These are phyloP conservation scores for Penicillium concentricum DNA, from an alignment of 2,329 filamentous ascomycete species.

Conservation along the genomic window DNA sequence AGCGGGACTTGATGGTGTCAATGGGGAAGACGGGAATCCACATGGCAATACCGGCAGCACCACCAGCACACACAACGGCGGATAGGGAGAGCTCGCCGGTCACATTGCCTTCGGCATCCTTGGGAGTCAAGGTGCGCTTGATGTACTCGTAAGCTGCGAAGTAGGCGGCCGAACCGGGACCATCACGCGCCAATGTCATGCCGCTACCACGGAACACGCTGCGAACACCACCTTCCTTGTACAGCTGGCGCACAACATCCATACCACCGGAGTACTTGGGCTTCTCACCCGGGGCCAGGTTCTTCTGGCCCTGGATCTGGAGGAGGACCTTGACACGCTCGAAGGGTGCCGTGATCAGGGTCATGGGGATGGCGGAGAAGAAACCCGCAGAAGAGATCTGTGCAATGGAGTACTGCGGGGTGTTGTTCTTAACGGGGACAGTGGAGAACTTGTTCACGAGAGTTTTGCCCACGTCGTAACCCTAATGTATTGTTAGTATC, in stretches of 20 bases:
- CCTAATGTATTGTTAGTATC: constrained; percentile 61
- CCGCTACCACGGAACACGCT: constrained; percentile 88
- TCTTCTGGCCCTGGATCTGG: constrained; percentile 92
- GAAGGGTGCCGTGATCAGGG: constrained; percentile 95
- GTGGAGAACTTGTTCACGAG: constrained; percentile 70
- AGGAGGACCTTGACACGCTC: constrained; percentile 98
- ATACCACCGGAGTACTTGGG: constrained; percentile 83
- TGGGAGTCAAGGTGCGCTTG: constrained; percentile 81
- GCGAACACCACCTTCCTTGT: constrained; percentile 83
- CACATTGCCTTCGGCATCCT: constrained; percentile 71
- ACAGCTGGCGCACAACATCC: constrained; percentile 91
- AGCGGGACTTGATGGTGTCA: constrained; percentile 89
- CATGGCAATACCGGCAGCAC: constrained; percentile 92
- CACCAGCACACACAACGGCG: constrained; percentile 83
- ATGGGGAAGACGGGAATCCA: constrained; percentile 99
- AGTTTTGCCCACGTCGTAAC: constrained; percentile 92
- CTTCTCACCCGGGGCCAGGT: constrained; percentile 82
- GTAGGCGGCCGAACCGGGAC: constrained; percentile 89
- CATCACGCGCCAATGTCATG: constrained; percentile 91
- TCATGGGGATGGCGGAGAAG: constrained; percentile 98
- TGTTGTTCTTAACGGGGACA: constrained; percentile 60
- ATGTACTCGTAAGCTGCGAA: constrained; percentile 97
- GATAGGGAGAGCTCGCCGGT: constrained; percentile 75
- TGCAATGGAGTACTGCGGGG: constrained; percentile 69
- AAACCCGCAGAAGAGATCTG: constrained; percentile 92